Percentiles rank a stretch among this genome's conserved stretches.
Evolutionary conservation across 2,329 filamentous ascomycete species (phyloP).

Genomic region (Fusarium gaditjirri): DNA sequence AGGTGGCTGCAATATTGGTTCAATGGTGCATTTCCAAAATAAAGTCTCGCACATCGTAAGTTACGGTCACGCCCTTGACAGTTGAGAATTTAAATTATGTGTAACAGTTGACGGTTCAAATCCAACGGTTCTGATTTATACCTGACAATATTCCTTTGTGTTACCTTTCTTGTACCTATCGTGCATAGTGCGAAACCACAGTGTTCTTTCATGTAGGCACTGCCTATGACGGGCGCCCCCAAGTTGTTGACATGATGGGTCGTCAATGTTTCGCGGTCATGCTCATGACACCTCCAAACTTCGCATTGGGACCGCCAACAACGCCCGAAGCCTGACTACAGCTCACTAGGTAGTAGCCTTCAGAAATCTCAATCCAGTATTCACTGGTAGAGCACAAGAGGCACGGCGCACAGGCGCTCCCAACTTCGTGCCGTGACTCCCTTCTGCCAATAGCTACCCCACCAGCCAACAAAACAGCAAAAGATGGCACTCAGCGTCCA

Average conservation of each 20-base stretch:
- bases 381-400: not conserved
- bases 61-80: not conserved
- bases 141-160: not conserved
- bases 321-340: not conserved
- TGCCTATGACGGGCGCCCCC: not conserved
- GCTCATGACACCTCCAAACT: slow-evolving; percentile 30
- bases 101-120: slow-evolving; percentile 6
- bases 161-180: not conserved
- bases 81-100: not conserved
- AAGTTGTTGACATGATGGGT: slow-evolving; percentile 30
- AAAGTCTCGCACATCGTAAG: not conserved
- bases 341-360: not conserved
- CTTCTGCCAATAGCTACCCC: slow-evolving; percentile 24
- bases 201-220: not conserved
- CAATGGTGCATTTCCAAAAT: slow-evolving; percentile 2
- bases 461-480: slow-evolving; percentile 28
- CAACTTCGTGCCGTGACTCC: not conserved
- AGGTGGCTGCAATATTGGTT: slow-evolving; percentile 22
- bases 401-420: slow-evolving; percentile 6
- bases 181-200: slow-evolving; percentile 12
- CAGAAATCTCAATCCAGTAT: not conserved
- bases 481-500: slow-evolving; percentile 65
- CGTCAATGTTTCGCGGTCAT: slow-evolving; percentile 10
- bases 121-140: slow-evolving; percentile 11
- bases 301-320: not conserved